Evolutionary conservation across 1,139 yeast species (phyloP), one percentile per base, ranked within the genome.

Genomic region (Zygoascus meyerae): DNA sequence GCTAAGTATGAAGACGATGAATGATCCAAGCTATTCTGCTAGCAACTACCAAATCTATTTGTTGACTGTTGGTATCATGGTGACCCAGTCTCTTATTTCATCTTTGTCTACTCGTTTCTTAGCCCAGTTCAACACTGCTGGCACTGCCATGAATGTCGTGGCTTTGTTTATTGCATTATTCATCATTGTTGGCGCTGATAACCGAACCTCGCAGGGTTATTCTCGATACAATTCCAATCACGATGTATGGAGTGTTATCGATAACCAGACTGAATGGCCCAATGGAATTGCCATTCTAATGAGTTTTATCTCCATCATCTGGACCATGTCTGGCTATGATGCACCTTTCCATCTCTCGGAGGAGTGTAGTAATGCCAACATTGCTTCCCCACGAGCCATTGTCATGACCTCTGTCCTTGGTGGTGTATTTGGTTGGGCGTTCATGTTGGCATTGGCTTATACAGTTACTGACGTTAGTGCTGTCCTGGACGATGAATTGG

Each of bases 291-390:
- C 84, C 26, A 69, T 80, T 60, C 66, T 81, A 50, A 71, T 78
- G 74, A 70, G 79, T 15, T 81, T 81, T 61, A 66, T 80, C 58
- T 82, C 86, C 26, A 81, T 77, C 45, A 78, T 81, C 58, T 83
- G 89, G 89, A 78, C 84, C 32, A 81, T 82, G 83, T 75, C 83
- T 41, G 89, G 89, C 16, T 82, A 79, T 58, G 90, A 83, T 61
- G 77, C 85, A 16, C 85, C 89, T 0, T 82, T 81, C 70, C 89
- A 83, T 58, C 67, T 83, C 47, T 74, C 86, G 14, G 92, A 83
- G 63, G 87, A 82, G 59, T 79, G 85, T 58, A 68, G 81, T 38
- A 80, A 81, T 60, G 85, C 87, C 8, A 69, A 73, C n/a, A 66
- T 69, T 31, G 81, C 84, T 3, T 79, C 83, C 7, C 87, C 89